Conservation (phyloP, 768 basidiomycete species). For the Hortiboletus flavorubellus region DNA sequence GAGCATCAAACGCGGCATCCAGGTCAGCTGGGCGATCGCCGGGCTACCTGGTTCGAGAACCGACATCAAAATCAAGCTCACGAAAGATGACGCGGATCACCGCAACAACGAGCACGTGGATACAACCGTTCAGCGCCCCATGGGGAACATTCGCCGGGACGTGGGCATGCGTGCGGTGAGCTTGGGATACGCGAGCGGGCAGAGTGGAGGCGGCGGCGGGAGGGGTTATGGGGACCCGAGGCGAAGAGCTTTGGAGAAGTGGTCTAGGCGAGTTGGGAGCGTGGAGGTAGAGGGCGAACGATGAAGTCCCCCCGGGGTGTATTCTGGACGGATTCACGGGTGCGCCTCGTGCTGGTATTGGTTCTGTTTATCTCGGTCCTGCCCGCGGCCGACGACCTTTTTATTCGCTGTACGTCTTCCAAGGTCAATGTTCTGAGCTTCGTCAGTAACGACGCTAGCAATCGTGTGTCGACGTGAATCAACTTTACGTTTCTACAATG, state of each 20-base stretch:
- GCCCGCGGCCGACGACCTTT: not conserved
- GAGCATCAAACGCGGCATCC: conserved; percentile 78
- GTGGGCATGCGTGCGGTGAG: conserved; percentile 26
- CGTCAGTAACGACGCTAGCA: not conserved
- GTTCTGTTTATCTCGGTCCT: not conserved
- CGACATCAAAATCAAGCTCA: not conserved
- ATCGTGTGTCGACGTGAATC: not conserved
- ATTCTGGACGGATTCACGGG: not conserved
- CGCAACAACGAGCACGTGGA: conserved; percentile 6
- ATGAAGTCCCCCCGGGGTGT: not conserved
- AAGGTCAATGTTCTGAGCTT: not conserved
- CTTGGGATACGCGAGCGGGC: conserved; percentile 24
- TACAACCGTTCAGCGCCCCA: not conserved
- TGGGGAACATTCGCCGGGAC: conserved; percentile 11
- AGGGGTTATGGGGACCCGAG: conserved; percentile 18
- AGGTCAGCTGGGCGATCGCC: conserved; percentile 77
- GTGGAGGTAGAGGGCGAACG: conserved; percentile 15
- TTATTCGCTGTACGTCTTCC: not conserved
- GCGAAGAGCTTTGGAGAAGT: conserved; percentile 21
- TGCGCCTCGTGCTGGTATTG: not conserved
- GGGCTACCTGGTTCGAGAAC: conserved; percentile 40
- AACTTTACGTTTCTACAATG: not conserved
- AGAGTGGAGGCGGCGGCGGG: not conserved
- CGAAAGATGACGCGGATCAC: not conserved
- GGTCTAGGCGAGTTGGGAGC: conserved; percentile 18